Conservation (phyloP, 768 basidiomycete species). For the Tricholoma terreum region DNA sequence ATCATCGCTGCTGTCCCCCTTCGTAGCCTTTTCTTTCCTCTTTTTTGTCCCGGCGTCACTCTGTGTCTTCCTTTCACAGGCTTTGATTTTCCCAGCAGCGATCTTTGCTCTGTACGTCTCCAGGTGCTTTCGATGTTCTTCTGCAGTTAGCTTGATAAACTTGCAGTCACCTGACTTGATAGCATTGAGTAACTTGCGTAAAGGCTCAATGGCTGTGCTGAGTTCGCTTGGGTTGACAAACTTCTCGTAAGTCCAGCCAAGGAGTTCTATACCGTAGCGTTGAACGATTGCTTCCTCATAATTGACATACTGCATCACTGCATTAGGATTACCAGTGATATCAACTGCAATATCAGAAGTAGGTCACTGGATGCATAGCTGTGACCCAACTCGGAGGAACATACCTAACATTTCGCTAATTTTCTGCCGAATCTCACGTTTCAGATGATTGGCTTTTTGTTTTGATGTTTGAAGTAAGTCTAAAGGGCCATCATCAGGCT, state of each 20-base stretch:
- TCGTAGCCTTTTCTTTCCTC: background rate
- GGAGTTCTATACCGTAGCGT: background rate
- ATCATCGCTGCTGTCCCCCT: background rate
- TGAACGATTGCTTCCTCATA: background rate
- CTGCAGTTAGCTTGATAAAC: background rate
- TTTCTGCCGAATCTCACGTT: background rate
- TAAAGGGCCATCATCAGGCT: too few species aligned
- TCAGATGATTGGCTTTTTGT: background rate
- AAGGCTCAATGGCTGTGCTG: background rate
- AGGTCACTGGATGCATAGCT: too few species aligned
- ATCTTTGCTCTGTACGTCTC: background rate
- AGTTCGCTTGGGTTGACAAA: too few species aligned
- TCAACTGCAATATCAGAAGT: too few species aligned
- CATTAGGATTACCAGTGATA: background rate
- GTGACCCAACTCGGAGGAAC: too few species aligned
- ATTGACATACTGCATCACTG: background rate
- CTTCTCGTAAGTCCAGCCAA: background rate
- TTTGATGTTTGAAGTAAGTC: background rate
- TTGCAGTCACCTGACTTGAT: background rate
- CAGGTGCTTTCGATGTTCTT: background rate
- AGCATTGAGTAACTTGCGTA: background rate
- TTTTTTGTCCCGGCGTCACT: background rate
- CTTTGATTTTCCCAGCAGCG: background rate
- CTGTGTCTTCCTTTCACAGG: background rate
- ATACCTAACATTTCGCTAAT: background rate